Conservation (phyloP, 177 flowering plant genomes). For the Vitis hybrid region DNA sequence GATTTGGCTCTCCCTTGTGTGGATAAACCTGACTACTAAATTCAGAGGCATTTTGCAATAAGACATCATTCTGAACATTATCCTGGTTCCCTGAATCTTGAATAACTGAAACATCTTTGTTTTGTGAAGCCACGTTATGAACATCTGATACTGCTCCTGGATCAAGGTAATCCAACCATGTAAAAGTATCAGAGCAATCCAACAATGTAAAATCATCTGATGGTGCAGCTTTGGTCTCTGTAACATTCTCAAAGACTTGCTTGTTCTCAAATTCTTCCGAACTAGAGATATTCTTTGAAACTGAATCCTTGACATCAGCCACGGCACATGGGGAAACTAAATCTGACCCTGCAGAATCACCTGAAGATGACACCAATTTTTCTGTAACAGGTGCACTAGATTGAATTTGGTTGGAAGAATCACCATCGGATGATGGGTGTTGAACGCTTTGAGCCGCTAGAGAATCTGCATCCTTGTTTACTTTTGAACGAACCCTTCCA, state of each 20-base stretch:
- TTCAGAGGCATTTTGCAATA: conserved; percentile 18
- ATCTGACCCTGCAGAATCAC: conserved; percentile 28
- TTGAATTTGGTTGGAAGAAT: conserved; percentile 20
- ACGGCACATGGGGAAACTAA: conserved; percentile 10
- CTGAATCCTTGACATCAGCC: conserved; percentile 15
- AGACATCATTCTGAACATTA: conserved; percentile 14
- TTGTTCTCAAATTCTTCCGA: conserved; percentile 9
- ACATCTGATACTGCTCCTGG: conserved; percentile 12
- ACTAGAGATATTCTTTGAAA: conserved; percentile 12
- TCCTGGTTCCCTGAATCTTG: conserved; percentile 26
- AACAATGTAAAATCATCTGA: conserved; percentile 33
- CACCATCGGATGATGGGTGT: conserved; percentile 23
- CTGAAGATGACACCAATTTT: conserved; percentile 18
- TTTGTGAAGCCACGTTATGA: conserved; percentile 18
- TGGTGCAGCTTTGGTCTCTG: conserved; percentile 9
- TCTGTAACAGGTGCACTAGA: conserved; percentile 27
- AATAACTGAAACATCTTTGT: conserved; percentile 16
- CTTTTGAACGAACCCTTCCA: conserved; percentile 44
- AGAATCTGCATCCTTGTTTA: conserved; percentile 26
- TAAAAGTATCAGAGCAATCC: conserved; percentile 12
- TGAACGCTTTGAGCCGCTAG: conserved; percentile 19
- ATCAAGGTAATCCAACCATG: conserved; percentile 27
- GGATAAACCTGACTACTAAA: conserved; percentile 20
- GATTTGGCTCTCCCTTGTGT: conserved; percentile 22
- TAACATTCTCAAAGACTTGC: conserved; percentile 16